Conservation (phyloP, 495 filamentous ascomycete species). For the Tuber borchii region DNA sequence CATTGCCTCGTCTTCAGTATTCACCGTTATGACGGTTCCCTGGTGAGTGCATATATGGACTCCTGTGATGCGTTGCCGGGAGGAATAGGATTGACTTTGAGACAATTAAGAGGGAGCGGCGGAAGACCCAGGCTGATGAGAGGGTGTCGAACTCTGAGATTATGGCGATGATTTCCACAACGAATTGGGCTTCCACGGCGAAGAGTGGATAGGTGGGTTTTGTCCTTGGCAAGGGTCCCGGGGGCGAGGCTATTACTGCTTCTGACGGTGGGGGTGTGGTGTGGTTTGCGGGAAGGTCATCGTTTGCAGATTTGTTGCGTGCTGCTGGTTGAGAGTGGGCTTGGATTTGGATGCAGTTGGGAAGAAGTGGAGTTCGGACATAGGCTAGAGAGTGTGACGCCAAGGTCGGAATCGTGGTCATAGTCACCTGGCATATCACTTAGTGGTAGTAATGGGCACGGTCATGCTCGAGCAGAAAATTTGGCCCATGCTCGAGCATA, state of each 20-base stretch:
- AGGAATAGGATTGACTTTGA: constrained; percentile 86
- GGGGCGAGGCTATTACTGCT: constrained; percentile 23
- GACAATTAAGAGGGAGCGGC: constrained; percentile 79
- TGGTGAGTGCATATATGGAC: constrained; percentile 71
- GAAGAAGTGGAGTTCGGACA: constrained; percentile 11
- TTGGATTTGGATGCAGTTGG: neutral
- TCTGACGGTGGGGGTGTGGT: constrained; percentile 9
- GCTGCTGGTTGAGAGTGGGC: neutral
- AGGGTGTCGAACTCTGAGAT: constrained; percentile 91
- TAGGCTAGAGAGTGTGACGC: constrained; percentile 40
- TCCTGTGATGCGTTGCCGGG: constrained; percentile 84
- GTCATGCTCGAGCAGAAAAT: too few relatives aligned
- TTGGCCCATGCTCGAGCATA: too few relatives aligned
- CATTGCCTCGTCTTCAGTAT: constrained; percentile 72
- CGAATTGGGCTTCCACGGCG: constrained; percentile 74
- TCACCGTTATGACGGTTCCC: constrained; percentile 68
- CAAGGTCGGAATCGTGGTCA: constrained; percentile 32
- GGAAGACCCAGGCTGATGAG: constrained; percentile 93
- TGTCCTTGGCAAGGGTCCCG: constrained; percentile 25
- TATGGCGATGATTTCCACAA: constrained; percentile 85
- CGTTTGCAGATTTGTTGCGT: constrained; percentile 2
- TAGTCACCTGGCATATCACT: constrained; percentile 76
- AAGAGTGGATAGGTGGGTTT: constrained; percentile 51
- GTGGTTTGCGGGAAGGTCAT: constrained; percentile 18
- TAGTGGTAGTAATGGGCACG: too few relatives aligned